Percentiles rank a stretch among this genome's conserved stretches.
phyloP scores from a whole-genome alignment of 208 protist species.

The Giardia duodenalis region DNA sequence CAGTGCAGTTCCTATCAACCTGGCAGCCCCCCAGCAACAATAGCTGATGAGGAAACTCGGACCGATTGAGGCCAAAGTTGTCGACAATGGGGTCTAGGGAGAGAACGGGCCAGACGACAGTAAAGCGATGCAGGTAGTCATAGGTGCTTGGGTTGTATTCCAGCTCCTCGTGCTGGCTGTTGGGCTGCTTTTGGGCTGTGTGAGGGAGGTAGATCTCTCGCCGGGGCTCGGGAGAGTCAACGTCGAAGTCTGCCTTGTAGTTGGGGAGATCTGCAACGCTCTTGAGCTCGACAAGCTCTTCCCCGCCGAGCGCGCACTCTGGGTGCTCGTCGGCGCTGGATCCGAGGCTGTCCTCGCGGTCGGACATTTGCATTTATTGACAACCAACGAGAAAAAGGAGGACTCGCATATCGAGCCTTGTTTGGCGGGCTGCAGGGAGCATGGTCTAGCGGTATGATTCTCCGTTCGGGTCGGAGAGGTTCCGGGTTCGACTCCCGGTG shows the following conservation, averaged over 20 bases:
- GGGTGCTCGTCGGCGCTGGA: too few relatives aligned
- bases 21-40: background rate
- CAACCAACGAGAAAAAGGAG: too few relatives aligned
- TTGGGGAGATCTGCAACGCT: too few relatives aligned
- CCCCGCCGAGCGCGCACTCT: too few relatives aligned
- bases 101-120: background rate
- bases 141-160: background rate
- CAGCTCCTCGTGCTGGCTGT: background rate
- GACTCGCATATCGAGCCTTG: too few relatives aligned
- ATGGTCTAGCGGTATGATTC: slow-evolving; percentile 29
- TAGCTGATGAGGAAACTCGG: background rate
- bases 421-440: background rate
- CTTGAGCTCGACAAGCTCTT: too few relatives aligned
- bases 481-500: slow-evolving; percentile 21
- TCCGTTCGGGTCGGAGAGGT: slow-evolving; percentile 13
- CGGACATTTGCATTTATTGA: too few relatives aligned
- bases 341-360: too few relatives aligned
- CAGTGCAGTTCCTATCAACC: background rate
- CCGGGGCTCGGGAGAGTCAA: too few relatives aligned
- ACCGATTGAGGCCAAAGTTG: background rate
- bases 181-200: too few relatives aligned
- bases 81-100: background rate
- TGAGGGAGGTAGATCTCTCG: background rate
- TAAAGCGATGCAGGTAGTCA: background rate
- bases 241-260: too few relatives aligned